phyloP scores from a whole-genome alignment of 306 rosid genomes.

The Myrica gale region DNA sequence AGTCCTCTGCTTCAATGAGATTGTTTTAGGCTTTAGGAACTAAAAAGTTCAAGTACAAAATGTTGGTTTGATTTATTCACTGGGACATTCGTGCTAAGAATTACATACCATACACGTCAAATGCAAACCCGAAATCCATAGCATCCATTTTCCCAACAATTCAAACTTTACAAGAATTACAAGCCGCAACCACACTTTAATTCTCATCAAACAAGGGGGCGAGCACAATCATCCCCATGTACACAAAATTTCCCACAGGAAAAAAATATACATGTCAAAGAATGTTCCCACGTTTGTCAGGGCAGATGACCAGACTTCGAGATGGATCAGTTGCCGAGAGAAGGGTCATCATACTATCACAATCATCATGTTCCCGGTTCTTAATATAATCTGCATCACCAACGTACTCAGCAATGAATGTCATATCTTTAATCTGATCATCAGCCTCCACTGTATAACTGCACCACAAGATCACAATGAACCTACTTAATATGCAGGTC shows the following conservation, averaged over 20 bases:
- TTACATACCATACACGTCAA: conserved; percentile 10
- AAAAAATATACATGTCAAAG: too few relatives aligned
- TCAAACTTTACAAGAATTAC: conserved; percentile 35
- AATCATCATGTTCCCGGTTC: conserved; percentile 62
- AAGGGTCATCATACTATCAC: conserved; percentile 90
- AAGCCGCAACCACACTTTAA: conserved; percentile 34
- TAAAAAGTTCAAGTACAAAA: too few relatives aligned
- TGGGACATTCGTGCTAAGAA: too few relatives aligned
- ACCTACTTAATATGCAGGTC: conserved; percentile 26
- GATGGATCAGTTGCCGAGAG: conserved; percentile 39
- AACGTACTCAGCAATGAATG: conserved; percentile 70
- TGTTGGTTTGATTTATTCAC: too few relatives aligned
- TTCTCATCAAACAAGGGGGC: conserved; percentile 37
- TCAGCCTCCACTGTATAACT: conserved; percentile 67
- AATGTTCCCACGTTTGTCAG: conserved; percentile 78
- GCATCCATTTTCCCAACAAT: conserved; percentile 17
- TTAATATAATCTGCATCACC: conserved; percentile 78
- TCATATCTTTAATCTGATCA: conserved; percentile 74
- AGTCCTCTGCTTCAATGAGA: too few relatives aligned
- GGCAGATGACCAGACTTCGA: conserved; percentile 69
- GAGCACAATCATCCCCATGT: conserved; percentile 38
- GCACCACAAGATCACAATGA: conserved; percentile 30
- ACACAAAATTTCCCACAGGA: conserved; percentile 33
- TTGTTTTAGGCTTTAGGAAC: too few relatives aligned
- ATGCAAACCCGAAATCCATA: conserved; percentile 25